Evolutionary conservation across 306 rosid species (phyloP).

Genomic region (Potentilla sterilis): DNA sequence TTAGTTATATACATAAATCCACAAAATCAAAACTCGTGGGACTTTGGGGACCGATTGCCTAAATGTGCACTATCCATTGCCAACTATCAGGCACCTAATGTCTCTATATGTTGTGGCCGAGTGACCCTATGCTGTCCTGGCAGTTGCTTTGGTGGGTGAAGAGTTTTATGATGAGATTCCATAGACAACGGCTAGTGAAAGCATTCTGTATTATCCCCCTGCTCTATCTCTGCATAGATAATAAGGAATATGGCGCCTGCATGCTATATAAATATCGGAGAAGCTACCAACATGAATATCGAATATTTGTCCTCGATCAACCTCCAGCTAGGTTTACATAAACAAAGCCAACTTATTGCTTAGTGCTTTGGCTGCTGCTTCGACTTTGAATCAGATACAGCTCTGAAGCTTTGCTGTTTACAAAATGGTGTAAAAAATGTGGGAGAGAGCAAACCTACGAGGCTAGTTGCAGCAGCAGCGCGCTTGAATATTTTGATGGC

Average conservation of each 20-base stretch:
- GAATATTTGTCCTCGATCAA: slow-evolving; percentile 4
- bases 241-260: slow-evolving; percentile 2
- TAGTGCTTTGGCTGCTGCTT: slow-evolving; percentile 10
- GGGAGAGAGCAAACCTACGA: neutral
- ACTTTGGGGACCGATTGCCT: neutral
- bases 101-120: neutral
- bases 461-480: neutral
- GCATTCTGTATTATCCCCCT: neutral
- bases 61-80: neutral
- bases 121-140: neutral
- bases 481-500: slow-evolving; percentile 2
- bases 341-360: slow-evolving; percentile 1
- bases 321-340: slow-evolving; percentile 8
- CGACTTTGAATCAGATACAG: neutral
- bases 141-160: slow-evolving; percentile 1
- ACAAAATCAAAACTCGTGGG: neutral
- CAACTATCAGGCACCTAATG: slow-evolving; percentile 10
- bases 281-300: slow-evolving; percentile 10
- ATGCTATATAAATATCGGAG: neutral
- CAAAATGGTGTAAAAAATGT: neutral
- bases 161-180: slow-evolving; percentile 6
- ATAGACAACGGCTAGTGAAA: slow-evolving; percentile 11
- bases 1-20: neutral
- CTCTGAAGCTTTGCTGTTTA: neutral
- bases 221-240: neutral